Base-by-base conservation (phyloP, 148 eudicot species). In the Limonium bicolor region DNA sequence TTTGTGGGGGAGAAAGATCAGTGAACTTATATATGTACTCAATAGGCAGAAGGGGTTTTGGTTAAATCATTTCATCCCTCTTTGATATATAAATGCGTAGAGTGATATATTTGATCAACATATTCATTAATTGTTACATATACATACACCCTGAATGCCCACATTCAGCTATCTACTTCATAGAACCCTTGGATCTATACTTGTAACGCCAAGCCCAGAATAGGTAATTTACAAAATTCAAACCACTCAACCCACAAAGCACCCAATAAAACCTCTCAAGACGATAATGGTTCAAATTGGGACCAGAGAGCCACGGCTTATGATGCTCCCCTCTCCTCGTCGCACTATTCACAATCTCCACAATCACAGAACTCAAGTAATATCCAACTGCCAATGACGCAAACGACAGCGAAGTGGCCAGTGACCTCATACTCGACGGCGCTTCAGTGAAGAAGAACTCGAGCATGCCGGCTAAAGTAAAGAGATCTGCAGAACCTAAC, bases 371-470 rank as follows among this genome's bases (percentile, higher is more conserved):
- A 61, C 94, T 83, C 4, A 83, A 69, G 33, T 74, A 82, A 39
- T 75, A 83, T 2, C 87, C 87, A 8, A 78, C 14, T 0, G 94
- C 94, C 43, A 78, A 53, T 1, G 94, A 83, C 0, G 80, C 94
- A 63, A 63, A 78, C 0, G 83, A 74, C 16, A 83, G 71, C 1
- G 87, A 72, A 0, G 87, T 83, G 5, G 94, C 94, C 11, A 78
- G 41, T 0, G 87, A 83, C 31, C 83, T 52, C 87, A 78, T 83
- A 14, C 74, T 63, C 5, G 41, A 32, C 0, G 94, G 94, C 7
- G 94, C 94, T 42, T 82, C 94, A 0, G 82, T 72, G 66, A 82
- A 82, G 64, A 75, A 74, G 35, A 82, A 82, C 61, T 82, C 94
- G 40, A 82, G 28, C 54, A 82, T 53, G 5, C 87, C 94, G 0